Conservation (phyloP, 2,329 filamentous ascomycete species). For the Zasmidium citrigriseum region DNA sequence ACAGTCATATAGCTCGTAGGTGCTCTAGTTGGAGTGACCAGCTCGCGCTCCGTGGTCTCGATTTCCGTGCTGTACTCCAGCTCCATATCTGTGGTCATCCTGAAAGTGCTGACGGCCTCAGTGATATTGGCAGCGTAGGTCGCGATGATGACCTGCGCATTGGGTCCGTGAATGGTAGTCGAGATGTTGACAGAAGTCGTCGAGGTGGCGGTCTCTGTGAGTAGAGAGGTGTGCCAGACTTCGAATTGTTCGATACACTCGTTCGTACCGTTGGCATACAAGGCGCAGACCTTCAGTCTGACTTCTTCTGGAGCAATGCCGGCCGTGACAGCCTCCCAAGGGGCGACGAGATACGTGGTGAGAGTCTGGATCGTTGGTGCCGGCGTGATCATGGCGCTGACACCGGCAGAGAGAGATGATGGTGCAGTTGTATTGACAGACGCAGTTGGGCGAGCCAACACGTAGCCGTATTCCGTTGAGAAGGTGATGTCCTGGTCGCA, state of each 20-base stretch:
- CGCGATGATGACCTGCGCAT: slow-evolving; percentile 39
- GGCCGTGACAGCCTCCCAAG: slow-evolving; percentile 45
- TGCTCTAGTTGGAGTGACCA: slow-evolving; percentile 21
- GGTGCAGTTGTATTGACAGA: slow-evolving; percentile 9
- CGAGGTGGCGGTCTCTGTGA: slow-evolving; percentile 40
- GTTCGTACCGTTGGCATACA: slow-evolving; percentile 36
- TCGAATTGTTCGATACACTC: slow-evolving; percentile 45
- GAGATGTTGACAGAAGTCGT: slow-evolving; percentile 41
- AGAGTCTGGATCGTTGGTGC: slow-evolving; percentile 40
- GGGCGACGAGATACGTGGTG: slow-evolving; percentile 47
- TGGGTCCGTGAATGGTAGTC: slow-evolving; percentile 38
- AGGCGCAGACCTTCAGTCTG: slow-evolving; percentile 44
- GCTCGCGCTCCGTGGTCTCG: slow-evolving; percentile 26
- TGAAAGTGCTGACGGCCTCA: slow-evolving; percentile 40
- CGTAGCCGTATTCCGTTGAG: slow-evolving; percentile 47
- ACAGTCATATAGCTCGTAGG: slow-evolving; percentile 33
- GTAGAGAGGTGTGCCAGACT: slow-evolving; percentile 43
- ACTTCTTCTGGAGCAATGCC: slow-evolving; percentile 42
- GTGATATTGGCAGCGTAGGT: slow-evolving; percentile 42
- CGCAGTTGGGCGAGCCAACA: slow-evolving; percentile 40
- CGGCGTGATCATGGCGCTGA: slow-evolving; percentile 36
- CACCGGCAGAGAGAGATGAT: slow-evolving; percentile 8
- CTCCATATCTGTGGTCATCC: slow-evolving; percentile 41
- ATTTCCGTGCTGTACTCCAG: slow-evolving; percentile 41
- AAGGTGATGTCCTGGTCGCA: slow-evolving; percentile 50